Evolutionary conservation across 108 stramenopile species (phyloP).

Genomic region (Epipyxis sp.): DNA sequence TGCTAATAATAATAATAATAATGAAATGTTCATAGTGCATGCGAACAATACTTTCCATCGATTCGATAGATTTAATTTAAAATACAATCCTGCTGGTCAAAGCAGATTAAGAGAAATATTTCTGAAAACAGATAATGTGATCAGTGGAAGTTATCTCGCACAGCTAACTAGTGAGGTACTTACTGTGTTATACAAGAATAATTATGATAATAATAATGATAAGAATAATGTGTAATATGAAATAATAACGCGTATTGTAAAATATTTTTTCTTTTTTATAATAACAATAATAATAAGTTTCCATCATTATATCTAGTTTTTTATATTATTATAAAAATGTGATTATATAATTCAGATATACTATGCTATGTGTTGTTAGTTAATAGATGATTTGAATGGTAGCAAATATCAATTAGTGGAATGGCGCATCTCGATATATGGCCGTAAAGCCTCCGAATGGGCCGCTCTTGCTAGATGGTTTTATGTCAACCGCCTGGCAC

Average conservation of each 20-base stretch:
- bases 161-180: constrained; percentile 80
- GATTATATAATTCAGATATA: too few species aligned
- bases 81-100: constrained; percentile 96
- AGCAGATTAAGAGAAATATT: constrained; percentile 96
- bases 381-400: constrained; percentile 73
- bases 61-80: constrained; percentile 98
- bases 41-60: constrained; percentile 97
- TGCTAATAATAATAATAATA: too few species aligned
- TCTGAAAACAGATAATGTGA: constrained; percentile 88
- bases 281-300: too few species aligned
- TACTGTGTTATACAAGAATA: too few species aligned
- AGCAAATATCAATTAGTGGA: constrained; percentile 85
- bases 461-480: constrained; percentile 73
- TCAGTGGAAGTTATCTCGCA: constrained; percentile 74
- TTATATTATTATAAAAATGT: too few species aligned
- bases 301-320: too few species aligned
- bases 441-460: constrained; percentile 92
- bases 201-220: too few species aligned
- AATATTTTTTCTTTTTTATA: too few species aligned
- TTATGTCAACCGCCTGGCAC: constrained; percentile 54
- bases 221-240: too few species aligned
- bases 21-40: too few species aligned
- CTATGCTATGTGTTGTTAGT: constrained; percentile 34
- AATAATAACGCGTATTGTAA: too few species aligned
- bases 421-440: constrained; percentile 90